These are phyloP conservation scores for Ambrosia artemisiifolia DNA, from an alignment of 129 eudicot species.

Conservation along the genomic window DNA sequence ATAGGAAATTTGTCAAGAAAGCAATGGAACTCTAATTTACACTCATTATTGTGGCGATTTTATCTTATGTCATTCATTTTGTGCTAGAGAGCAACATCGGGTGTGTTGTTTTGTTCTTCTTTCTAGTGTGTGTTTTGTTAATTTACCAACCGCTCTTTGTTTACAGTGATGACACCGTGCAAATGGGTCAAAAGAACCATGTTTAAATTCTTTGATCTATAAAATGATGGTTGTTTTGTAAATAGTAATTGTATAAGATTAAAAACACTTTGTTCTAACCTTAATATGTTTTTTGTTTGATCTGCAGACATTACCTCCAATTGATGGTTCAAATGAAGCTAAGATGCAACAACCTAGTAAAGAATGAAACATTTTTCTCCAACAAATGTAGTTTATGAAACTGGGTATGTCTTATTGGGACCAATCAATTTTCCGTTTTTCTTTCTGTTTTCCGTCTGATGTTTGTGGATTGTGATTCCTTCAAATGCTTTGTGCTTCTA, in stretches of 20 bases:
- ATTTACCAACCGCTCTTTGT: neutral
- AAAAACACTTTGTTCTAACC: neutral
- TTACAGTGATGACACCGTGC: neutral
- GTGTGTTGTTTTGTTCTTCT: neutral
- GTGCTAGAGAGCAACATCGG: neutral
- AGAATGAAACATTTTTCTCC: constrained; percentile 18
- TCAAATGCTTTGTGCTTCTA: constrained; percentile 9
- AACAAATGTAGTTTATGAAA: constrained; percentile 9
- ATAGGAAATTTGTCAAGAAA: neutral
- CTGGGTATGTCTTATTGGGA: constrained; percentile 7
- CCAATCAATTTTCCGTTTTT: neutral
- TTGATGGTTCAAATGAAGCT: constrained; percentile 23
- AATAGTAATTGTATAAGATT: neutral
- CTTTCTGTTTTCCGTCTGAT: neutral
- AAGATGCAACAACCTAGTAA: constrained; percentile 30
- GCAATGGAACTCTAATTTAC: neutral
- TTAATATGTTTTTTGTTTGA: neutral
- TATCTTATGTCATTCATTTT: neutral
- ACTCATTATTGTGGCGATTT: neutral
- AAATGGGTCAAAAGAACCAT: constrained; percentile 9
- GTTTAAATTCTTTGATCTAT: neutral
- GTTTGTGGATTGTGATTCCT: constrained; percentile 6
- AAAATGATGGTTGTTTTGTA: neutral
- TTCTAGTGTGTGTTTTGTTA: neutral
- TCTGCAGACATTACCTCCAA: constrained; percentile 38